These are phyloP conservation scores for Ustilago bromivora DNA, from an alignment of 1,284 basidiomycete genomes.

Conservation along the genomic window DNA sequence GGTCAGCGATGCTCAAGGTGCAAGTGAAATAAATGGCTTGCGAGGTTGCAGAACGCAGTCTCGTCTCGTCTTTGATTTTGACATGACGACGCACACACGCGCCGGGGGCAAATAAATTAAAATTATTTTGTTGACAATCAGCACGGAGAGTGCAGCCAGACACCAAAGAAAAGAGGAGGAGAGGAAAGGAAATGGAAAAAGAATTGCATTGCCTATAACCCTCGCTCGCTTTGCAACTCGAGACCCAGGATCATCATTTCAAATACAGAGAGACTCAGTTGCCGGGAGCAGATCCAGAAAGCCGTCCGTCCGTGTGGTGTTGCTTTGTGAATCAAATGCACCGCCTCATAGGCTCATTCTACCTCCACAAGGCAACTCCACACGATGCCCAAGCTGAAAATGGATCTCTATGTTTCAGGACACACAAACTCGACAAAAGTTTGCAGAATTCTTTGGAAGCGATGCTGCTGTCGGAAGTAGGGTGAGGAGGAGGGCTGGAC, in stretches of 20 bases:
- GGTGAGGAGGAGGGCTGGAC: not conserved
- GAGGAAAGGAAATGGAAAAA: not conserved
- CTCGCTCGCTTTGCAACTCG: not conserved
- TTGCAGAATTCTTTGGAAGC: not conserved
- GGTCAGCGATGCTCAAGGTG: slow-evolving; percentile 14
- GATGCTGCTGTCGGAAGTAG: not conserved
- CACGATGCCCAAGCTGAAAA: not conserved
- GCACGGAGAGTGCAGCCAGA: not conserved
- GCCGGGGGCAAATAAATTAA: slow-evolving; percentile 9
- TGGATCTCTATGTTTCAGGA: not conserved
- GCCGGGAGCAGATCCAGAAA: slow-evolving; percentile 6
- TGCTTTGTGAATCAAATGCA: not conserved
- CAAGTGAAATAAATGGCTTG: slow-evolving; percentile 5
- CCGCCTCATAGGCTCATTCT: not conserved
- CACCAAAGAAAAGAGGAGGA: not conserved
- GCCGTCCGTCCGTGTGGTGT: not conserved
- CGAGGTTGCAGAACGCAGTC: slow-evolving; percentile 7
- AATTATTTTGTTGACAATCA: slow-evolving; percentile 1
- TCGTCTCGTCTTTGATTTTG: not conserved
- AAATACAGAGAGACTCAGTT: not conserved
- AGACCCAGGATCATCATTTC: not conserved
- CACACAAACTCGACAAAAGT: not conserved
- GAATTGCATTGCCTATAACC: not conserved
- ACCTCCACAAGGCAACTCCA: not conserved
- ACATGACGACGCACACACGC: slow-evolving; percentile 17